Evolutionary conservation across 2,329 filamentous ascomycete genomes (phyloP), one percentile per base, ranked within the genome.

Genomic region (Alternaria sp.): DNA sequence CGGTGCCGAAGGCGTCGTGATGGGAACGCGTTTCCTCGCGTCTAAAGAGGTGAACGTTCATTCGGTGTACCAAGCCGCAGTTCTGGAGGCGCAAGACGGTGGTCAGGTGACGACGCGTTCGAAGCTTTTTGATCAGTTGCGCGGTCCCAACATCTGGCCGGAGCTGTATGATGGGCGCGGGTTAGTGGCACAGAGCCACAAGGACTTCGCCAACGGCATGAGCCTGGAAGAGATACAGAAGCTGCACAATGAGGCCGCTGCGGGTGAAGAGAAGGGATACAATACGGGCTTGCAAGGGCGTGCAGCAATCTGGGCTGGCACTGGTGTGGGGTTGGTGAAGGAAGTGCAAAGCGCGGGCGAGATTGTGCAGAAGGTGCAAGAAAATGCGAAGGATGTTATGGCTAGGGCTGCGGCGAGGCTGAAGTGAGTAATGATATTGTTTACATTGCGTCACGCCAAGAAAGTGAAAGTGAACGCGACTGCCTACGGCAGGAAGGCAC

Each of bases 1-100:
- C 11, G 88, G 87, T 0, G 82, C 81, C 1, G 62, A 75, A 5
- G 89, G 87, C 0, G 84, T 85, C 0, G 87, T 84, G 0, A 84
- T 92, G 83, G 90, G 90, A 0, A 92, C 90, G 0, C 83, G 88
- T 6, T 90, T 90, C 65, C 82, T 91, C 1, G 87, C 87, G 1
- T 73, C 80, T 4, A 73, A 76, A 0, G 86, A 88, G 69, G 81
- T 83, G 2, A 73, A 75, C 17, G 78, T 85, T 3, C 78, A 81
- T 45, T 72, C 80, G 4, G 81, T 79, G 0, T 86, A 86, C 57
- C 77, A 78, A 62, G 76, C 83, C 19, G 82, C 82, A 10, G 75
- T 87, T 1, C 32, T 87, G 1, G 71, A 77, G 10, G 82, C 83
- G 11, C 71, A 63, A 3, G 85, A 87, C 69, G 85, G 85, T 0